phyloP scores from a whole-genome alignment of 1,284 basidiomycete species.

The Omphalotus olearius region DNA sequence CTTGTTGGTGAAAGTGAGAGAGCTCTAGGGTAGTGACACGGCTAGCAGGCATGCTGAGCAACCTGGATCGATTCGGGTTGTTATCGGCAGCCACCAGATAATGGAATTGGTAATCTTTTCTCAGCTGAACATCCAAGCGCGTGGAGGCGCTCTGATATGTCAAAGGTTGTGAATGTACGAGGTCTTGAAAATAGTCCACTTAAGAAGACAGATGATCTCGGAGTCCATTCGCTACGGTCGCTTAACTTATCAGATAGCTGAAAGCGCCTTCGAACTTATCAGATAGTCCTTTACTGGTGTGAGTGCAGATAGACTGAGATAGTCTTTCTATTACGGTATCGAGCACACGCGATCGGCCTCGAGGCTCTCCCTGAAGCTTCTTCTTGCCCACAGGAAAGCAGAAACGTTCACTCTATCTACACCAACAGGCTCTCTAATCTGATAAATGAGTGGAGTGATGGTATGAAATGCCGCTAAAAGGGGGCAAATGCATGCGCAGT shows the following conservation, averaged over 20 bases:
- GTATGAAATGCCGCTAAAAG: too few relatives aligned
- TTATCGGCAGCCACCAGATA: slow-evolving; percentile 3
- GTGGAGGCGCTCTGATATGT: background rate
- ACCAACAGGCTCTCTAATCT: too few relatives aligned
- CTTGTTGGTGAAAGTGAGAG: too few relatives aligned
- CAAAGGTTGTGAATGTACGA: background rate
- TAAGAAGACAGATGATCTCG: background rate
- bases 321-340: background rate
- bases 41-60: too few relatives aligned
- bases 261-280: background rate
- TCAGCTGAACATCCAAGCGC: background rate
- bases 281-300: background rate
- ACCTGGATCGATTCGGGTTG: background rate
- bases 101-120: slow-evolving; percentile 1
- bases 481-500: too few relatives aligned
- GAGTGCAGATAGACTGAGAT: background rate
- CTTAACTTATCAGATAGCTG: slow-evolving; percentile 5
- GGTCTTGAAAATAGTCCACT: background rate
- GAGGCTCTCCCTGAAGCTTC: too few relatives aligned
- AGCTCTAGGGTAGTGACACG: too few relatives aligned
- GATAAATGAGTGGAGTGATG: too few relatives aligned
- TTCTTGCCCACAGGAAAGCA: too few relatives aligned
- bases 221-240: background rate
- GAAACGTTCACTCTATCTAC: too few relatives aligned
- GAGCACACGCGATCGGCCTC: background rate